phyloP scores from a whole-genome alignment of 2,329 filamentous ascomycete species.

The Pseudogymnoascus sp. region DNA sequence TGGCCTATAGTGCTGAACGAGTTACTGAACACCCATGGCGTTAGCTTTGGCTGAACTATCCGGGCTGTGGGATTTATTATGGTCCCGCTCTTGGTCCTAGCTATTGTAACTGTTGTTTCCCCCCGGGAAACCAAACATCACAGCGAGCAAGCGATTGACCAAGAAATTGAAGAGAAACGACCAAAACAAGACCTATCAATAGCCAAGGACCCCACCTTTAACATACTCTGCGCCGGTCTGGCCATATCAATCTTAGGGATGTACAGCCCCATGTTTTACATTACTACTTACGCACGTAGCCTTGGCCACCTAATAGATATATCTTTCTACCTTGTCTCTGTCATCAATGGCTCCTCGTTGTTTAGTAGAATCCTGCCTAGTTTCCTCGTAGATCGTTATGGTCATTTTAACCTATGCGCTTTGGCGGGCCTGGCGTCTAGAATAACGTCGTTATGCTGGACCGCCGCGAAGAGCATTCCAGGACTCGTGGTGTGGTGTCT shows the following conservation, averaged over 20 bases:
- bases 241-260: slow-evolving; percentile 19
- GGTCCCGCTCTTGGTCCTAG: slow-evolving; percentile 17
- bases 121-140: background rate
- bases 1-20: slow-evolving; percentile 29
- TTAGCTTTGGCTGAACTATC: slow-evolving; percentile 27
- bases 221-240: slow-evolving; percentile 12
- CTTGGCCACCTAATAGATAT: slow-evolving; percentile 15
- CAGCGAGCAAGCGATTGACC: background rate
- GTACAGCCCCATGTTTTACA: slow-evolving; percentile 19
- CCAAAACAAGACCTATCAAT: slow-evolving; percentile 14
- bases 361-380: slow-evolving; percentile 20
- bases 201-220: slow-evolving; percentile 14
- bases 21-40: slow-evolving; percentile 21
- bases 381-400: slow-evolving; percentile 17
- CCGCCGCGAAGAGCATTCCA: slow-evolving; percentile 14
- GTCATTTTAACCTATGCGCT: slow-evolving; percentile 19
- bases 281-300: slow-evolving; percentile 14
- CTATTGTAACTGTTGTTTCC: slow-evolving; percentile 12
- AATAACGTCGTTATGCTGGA: slow-evolving; percentile 19
- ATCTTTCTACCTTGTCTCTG: slow-evolving; percentile 19
- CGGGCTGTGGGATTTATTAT: slow-evolving; percentile 21
- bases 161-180: slow-evolving; percentile 7
- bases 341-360: slow-evolving; percentile 19
- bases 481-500: slow-evolving; percentile 18
- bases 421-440: slow-evolving; percentile 15